Evolutionary conservation across 2,329 filamentous ascomycete species (phyloP), one percentile per base, ranked within the genome.

Genomic region (Talaromyces amestolkiae): DNA sequence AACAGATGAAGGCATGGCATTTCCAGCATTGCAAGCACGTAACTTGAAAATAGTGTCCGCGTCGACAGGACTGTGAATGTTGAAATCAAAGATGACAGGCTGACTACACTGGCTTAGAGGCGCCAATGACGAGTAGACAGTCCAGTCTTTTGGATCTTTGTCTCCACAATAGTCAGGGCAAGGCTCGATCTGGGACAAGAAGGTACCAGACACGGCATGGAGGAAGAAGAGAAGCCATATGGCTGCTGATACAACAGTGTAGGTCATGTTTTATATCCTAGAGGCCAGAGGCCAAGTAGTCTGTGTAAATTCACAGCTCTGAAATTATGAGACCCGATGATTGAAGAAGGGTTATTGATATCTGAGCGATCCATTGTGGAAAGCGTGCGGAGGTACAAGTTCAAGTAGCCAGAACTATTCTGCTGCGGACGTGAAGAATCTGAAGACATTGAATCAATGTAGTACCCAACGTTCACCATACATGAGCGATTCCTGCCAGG

Each of bases 101-200:
- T 56, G 51, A 11, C 27, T 56, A 56, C 51, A 56, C 51, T 56
- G 51, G 10, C 51, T 56, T 27, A 56, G 51, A 56, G 51, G 51
- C 27, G 51, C 22, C 51, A 56, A 56, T 56, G 51, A 33, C 27
- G 51, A 56, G 51, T 56, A 56, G 27, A 58, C 53, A 58, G 53
- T 39, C 53, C 53, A 58, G 31, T 58, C 8, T 13, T 22, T 37
- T 9, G 53, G 31, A 22, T 39, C 53, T 58, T 58, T 58, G 17
- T 58, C 53, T 37, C n/a, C 31, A 24, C 53, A 58, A 58, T 39
- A 58, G 31, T 58, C 31, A 58, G 53, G 53, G 31, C 53, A 58
- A 35, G 53, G 33, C 13, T 58, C 31, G 17, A 58, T 58, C 33
- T 39, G 33, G 31, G 53, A 58, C 33, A 58, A 58, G 53, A 58